Conservation (phyloP, 176 grass and related monocot species). For the Aechmea fasciata region DNA sequence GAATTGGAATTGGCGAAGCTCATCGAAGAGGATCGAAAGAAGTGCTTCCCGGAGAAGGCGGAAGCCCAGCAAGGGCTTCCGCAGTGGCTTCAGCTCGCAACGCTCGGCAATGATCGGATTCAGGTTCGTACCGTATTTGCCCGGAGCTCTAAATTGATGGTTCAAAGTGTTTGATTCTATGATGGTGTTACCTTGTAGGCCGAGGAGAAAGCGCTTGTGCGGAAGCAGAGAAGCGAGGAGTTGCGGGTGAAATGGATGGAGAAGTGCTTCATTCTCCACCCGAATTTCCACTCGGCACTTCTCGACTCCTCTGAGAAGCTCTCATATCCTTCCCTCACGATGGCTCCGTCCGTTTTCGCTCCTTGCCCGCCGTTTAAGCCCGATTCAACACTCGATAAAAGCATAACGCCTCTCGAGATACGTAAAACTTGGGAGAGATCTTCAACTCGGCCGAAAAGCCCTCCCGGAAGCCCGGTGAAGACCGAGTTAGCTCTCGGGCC, state of each 20-base stretch:
- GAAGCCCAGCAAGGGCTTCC: slow-evolving; percentile 34
- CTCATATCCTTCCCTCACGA: slow-evolving; percentile 16
- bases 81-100: slow-evolving; percentile 61
- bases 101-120: slow-evolving; percentile 9
- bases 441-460: slow-evolving; percentile 24
- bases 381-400: slow-evolving; percentile 27
- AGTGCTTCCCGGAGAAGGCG: slow-evolving; percentile 15
- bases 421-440: slow-evolving; percentile 31
- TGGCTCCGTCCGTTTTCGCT: slow-evolving; percentile 18
- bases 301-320: no score
- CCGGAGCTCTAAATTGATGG: background rate
- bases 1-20: slow-evolving; percentile 57
- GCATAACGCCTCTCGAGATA: slow-evolving; percentile 32
- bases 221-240: slow-evolving; percentile 48
- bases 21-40: slow-evolving; percentile 20
- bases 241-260: slow-evolving; percentile 77
- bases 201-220: slow-evolving; percentile 47
- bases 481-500: slow-evolving; percentile 72
- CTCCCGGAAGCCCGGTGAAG: slow-evolving; percentile 68
- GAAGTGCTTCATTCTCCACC: slow-evolving; percentile 41
- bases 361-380: slow-evolving; percentile 18
- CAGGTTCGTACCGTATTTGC: slow-evolving; percentile 28
- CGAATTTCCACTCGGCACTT: slow-evolving; percentile 11
- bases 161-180: background rate
- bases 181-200: slow-evolving; percentile 21